Evolutionary conservation across 2,329 filamentous ascomycete genomes (phyloP).

Genomic region (Calcarisporium arbuscula): DNA sequence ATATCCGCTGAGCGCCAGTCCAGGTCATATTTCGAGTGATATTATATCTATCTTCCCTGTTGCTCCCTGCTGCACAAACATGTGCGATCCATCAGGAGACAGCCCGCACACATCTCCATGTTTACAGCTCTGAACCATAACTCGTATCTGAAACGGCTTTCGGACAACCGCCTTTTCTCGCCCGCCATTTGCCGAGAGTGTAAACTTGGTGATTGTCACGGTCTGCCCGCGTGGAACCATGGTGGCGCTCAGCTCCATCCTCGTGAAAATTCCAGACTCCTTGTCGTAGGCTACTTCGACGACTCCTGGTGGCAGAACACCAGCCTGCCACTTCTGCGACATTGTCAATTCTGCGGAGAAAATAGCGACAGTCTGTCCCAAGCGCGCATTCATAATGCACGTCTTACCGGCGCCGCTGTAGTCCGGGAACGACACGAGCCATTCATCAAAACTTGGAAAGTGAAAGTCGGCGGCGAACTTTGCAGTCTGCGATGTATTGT

Average conservation of each 20-base stretch:
- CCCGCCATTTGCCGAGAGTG: slow-evolving; percentile 5
- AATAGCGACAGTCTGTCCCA: slow-evolving; percentile 6
- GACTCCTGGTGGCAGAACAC: slow-evolving; percentile 1
- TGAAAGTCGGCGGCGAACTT: slow-evolving; percentile 6
- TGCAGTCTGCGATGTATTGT: neutral
- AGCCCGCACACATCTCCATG: slow-evolving; percentile 4
- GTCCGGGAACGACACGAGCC: slow-evolving; percentile 8
- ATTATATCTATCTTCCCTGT: slow-evolving; percentile 5
- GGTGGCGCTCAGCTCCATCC: slow-evolving; percentile 2
- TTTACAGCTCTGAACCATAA: slow-evolving; percentile 1
- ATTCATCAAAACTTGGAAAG: slow-evolving; percentile 5
- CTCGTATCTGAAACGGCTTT: slow-evolving; percentile 4
- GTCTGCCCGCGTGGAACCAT: slow-evolving; percentile 5
- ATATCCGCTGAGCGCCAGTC: no score
- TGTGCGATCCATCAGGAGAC: slow-evolving; percentile 4
- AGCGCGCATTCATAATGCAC: slow-evolving; percentile 7
- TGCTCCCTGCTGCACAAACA: slow-evolving; percentile 4
- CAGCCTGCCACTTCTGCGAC: slow-evolving; percentile 6
- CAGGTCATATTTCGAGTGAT: slow-evolving; percentile 1
- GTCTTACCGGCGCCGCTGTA: slow-evolving; percentile 5
- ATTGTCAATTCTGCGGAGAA: slow-evolving; percentile 5
- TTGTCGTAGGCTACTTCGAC: slow-evolving; percentile 1
- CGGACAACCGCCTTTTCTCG: slow-evolving; percentile 5
- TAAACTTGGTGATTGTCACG: slow-evolving; percentile 5
- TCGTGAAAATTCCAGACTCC: slow-evolving; percentile 5